Evolutionary conservation across 306 rosid species (phyloP).

Genomic region (Macrotyloma uniflorum): DNA sequence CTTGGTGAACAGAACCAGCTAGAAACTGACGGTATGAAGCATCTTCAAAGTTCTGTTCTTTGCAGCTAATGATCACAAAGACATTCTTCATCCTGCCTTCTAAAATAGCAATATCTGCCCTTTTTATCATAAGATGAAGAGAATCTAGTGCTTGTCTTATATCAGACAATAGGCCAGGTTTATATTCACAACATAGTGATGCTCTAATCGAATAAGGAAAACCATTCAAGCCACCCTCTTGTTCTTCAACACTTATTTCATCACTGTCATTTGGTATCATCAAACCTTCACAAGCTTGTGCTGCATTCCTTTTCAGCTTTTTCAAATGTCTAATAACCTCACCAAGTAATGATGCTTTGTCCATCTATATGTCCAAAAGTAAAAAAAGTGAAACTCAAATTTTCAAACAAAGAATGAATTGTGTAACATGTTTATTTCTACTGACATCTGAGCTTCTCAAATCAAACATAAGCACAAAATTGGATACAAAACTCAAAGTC

Average conservation of each 20-base stretch:
- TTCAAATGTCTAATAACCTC: constrained; percentile 67
- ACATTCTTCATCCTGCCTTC: constrained; percentile 75
- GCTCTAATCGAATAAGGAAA: constrained; percentile 60
- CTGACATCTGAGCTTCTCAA: neutral
- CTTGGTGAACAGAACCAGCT: constrained; percentile 60
- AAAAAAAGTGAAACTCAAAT: neutral
- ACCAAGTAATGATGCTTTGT: constrained; percentile 75
- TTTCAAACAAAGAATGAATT: neutral
- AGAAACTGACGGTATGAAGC: constrained; percentile 51
- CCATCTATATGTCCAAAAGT: constrained; percentile 59
- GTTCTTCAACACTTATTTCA: constrained; percentile 72
- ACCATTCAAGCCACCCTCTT: constrained; percentile 53
- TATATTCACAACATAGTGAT: constrained; percentile 68
- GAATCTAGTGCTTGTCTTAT: constrained; percentile 62
- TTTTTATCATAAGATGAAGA: constrained; percentile 58
- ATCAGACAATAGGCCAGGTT: constrained; percentile 67
- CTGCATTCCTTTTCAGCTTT: constrained; percentile 60
- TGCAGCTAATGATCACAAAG: constrained; percentile 56
- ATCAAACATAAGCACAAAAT: constrained; percentile 9
- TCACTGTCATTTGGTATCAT: constrained; percentile 66
- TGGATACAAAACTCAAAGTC: neutral
- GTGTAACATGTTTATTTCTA: neutral
- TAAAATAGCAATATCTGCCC: constrained; percentile 66
- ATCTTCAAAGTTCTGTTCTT: constrained; percentile 48
- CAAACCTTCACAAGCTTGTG: constrained; percentile 56